Conservation (phyloP, 192 early-diverging fungal species). For the Coemansia sp. region DNA sequence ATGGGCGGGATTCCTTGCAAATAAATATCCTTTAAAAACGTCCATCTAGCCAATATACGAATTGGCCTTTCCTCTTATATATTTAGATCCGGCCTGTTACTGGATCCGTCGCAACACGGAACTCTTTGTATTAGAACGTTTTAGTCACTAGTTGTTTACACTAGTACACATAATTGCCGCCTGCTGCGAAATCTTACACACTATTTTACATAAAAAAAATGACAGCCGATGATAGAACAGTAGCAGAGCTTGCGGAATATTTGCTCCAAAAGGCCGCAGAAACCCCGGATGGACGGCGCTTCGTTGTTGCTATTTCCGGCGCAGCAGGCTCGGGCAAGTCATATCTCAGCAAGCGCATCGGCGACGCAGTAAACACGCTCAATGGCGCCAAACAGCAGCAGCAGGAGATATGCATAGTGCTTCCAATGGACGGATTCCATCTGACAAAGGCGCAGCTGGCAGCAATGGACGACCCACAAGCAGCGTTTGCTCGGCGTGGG, state of each 20-base stretch:
- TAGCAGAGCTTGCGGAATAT: slow-evolving; percentile 9
- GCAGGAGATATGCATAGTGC: slow-evolving; percentile 28
- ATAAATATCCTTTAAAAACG: no score
- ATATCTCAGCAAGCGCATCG: slow-evolving; percentile 24
- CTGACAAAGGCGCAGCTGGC: slow-evolving; percentile 30
- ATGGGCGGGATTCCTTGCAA: no score
- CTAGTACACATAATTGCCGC: no score
- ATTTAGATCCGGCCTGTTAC: no score
- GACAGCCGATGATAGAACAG: background rate
- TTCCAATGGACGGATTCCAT: slow-evolving; percentile 69
- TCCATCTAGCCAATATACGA: no score
- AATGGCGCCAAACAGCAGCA: background rate
- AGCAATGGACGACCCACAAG: slow-evolving; percentile 32
- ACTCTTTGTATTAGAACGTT: no score
- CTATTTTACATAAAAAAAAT: background rate
- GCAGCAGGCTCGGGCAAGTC: slow-evolving; percentile 42
- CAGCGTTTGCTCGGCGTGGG: slow-evolving; percentile 53
- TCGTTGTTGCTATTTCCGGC: slow-evolving; percentile 38
- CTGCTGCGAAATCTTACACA: no score
- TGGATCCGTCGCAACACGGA: no score
- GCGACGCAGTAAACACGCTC: slow-evolving; percentile 11
- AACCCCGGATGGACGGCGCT: background rate
- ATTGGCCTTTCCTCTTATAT: no score
- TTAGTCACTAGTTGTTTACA: no score
- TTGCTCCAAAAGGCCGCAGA: background rate